These are phyloP conservation scores for Pseudotsuga menziesii DNA, from an alignment of 75 land plant genomes.

Conservation along the genomic window DNA sequence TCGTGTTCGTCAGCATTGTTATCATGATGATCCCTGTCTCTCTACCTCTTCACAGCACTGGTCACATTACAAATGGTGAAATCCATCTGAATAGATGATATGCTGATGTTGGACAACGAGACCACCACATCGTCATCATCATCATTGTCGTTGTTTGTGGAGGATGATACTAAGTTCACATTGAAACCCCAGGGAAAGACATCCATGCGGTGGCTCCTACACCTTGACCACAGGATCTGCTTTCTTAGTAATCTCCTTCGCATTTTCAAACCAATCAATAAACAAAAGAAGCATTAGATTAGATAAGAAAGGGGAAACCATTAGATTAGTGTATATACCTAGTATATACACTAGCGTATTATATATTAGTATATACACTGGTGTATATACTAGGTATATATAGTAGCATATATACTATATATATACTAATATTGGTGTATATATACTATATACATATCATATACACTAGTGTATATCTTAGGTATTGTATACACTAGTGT, in stretches of 20 bases:
- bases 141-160: slow-evolving; percentile 1
- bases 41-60: slow-evolving; percentile 5
- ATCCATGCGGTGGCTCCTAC: slow-evolving; percentile 5
- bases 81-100: slow-evolving; percentile 39
- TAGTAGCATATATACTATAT: too few species aligned
- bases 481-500: too few species aligned
- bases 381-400: too few species aligned
- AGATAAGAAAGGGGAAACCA: slow-evolving; percentile 8
- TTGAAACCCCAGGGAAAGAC: slow-evolving; percentile 23
- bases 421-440: too few species aligned
- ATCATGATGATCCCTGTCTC: slow-evolving; percentile 10
- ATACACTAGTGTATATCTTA: too few species aligned
- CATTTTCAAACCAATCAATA: slow-evolving; percentile 5
- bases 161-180: slow-evolving; percentile 32
- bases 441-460: too few species aligned
- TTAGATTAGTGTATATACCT: too few species aligned
- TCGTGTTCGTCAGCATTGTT: slow-evolving; percentile 6
- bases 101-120: slow-evolving; percentile 52
- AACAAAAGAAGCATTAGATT: slow-evolving; percentile 2
- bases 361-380: too few species aligned
- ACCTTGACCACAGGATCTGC: background rate
- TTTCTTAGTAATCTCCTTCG: background rate
- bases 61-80: slow-evolving; percentile 6
- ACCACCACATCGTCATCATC: slow-evolving; percentile 27
- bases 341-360: too few species aligned